Conservation (phyloP, 306 rosid species). For the Cucurbita ficifolia region DNA sequence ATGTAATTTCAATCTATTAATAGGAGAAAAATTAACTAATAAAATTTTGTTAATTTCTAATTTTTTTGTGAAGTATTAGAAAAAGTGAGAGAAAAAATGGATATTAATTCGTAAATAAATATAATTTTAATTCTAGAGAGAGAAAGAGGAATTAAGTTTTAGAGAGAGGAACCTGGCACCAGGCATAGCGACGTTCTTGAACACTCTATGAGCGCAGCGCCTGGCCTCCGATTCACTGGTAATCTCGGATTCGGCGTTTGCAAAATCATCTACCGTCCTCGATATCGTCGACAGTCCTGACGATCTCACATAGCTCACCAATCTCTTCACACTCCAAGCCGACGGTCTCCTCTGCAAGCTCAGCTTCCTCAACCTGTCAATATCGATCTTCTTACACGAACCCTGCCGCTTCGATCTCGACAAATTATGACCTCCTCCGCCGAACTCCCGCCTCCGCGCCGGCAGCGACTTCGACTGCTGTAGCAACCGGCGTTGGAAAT, state of each 20-base stretch:
- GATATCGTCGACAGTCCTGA: constrained; percentile 34
- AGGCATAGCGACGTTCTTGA: constrained; percentile 35
- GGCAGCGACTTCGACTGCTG: constrained; percentile 25
- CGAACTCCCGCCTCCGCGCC: constrained; percentile 11
- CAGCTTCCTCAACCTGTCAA: constrained; percentile 27
- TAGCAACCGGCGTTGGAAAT: background rate
- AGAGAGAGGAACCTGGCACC: constrained; percentile 21
- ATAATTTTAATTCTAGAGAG: background rate
- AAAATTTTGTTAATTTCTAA: no score
- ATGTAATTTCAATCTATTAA: no score
- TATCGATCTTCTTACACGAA: constrained; percentile 22
- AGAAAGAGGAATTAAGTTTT: background rate
- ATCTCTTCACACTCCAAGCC: constrained; percentile 28
- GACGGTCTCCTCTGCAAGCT: constrained; percentile 20
- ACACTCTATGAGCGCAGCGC: constrained; percentile 21
- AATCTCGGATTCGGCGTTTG: constrained; percentile 28
- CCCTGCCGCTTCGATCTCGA: constrained; percentile 13
- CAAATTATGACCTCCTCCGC: background rate
- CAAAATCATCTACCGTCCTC: constrained; percentile 26
- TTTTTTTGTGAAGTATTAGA: no score
- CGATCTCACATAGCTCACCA: constrained; percentile 19
- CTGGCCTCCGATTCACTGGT: constrained; percentile 41
- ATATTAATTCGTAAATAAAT: no score
- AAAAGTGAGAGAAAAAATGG: no score
- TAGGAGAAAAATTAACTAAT: no score